Evolutionary conservation across 2,329 filamentous ascomycete species (phyloP).

Genomic region (Colletotrichum acutatum): DNA sequence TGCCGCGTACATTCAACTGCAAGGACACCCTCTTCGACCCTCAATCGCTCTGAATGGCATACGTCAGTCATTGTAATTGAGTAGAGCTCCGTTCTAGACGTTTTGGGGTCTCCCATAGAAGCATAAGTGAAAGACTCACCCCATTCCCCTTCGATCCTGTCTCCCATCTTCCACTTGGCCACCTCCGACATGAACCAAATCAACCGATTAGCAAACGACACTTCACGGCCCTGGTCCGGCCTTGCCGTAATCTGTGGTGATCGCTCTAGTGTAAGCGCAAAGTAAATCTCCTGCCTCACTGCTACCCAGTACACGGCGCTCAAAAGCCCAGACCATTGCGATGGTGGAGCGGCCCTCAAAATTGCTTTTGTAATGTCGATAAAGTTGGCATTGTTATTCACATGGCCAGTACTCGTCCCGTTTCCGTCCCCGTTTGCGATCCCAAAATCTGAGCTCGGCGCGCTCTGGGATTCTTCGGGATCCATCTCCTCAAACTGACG

Average conservation of each 20-base stretch:
- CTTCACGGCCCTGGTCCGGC: constrained; percentile 46
- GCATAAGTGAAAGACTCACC: constrained; percentile 40
- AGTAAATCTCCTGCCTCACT: constrained; percentile 52
- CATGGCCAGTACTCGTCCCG: no score
- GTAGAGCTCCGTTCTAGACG: not conserved
- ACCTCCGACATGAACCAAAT: constrained; percentile 55
- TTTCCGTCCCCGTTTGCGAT: not conserved
- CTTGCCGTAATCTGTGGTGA: constrained; percentile 50
- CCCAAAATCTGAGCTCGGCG: not conserved
- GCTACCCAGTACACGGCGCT: constrained; percentile 56
- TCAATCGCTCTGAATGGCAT: not conserved
- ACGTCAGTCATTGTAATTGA: not conserved
- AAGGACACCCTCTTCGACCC: not conserved
- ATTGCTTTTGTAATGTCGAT: constrained; percentile 54
- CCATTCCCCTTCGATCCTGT: constrained; percentile 49
- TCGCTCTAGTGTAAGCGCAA: constrained; percentile 51
- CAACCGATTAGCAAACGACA: constrained; percentile 51
- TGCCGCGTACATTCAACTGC: not conserved
- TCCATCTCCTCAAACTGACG: constrained; percentile 55
- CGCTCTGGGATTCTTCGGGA: constrained; percentile 45
- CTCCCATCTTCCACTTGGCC: constrained; percentile 54
- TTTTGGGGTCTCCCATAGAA: no score
- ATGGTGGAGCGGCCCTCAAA: constrained; percentile 47
- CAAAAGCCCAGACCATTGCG: constrained; percentile 49
- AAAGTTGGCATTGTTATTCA: constrained; percentile 46